Evolutionary conservation across 2,329 filamentous ascomycete species (phyloP), one percentile per base, ranked within the genome.

Genomic region (Pyricularia sp.): DNA sequence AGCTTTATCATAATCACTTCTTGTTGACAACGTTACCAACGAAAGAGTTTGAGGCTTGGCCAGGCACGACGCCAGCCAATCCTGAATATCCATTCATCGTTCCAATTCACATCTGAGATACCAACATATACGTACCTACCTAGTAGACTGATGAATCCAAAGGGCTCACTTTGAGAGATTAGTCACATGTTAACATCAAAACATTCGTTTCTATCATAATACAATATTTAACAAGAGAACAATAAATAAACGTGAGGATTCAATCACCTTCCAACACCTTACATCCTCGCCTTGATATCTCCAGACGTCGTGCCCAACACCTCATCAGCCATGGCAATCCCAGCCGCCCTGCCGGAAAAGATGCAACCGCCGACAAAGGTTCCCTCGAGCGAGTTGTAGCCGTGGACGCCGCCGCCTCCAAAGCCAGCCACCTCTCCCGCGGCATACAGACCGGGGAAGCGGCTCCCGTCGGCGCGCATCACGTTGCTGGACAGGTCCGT

Each of bases 341-440:
- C 84, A 0, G 84, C 84, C 0, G 80, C 80, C 6, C 83, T 74
- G 0, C 84, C 84, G 0, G 84, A 86, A 68, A 87, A 87, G 68
- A 87, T 85, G 66, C 84, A 87, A 0, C 84, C 84, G 16, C 84
- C 84, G 4, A 87, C 69, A 69, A 87, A 87, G 0, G 84, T 86
- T 0, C 84, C 84, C 71, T 87, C 84, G 44, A 87, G 79, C 1
- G 84, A 82, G 68, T 77, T 84, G 69, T 87, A 86, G 0, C 84
- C 84, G 68, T 87, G 84, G 0, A 86, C 81, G 19, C 84, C 84
- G 1, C 84, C 84, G 2, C 84, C 84, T 0, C 84, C 84, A 65
- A 87, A 87, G 0, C 84, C 84, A 0, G 84, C 83, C 1, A 76
- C 82, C 70, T 87, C 84, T 6, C 84, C 84, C 0, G 84, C 84